These are phyloP conservation scores for Pythium myriotylum DNA, from an alignment of 352 stramenopile species.

Conservation along the genomic window DNA sequence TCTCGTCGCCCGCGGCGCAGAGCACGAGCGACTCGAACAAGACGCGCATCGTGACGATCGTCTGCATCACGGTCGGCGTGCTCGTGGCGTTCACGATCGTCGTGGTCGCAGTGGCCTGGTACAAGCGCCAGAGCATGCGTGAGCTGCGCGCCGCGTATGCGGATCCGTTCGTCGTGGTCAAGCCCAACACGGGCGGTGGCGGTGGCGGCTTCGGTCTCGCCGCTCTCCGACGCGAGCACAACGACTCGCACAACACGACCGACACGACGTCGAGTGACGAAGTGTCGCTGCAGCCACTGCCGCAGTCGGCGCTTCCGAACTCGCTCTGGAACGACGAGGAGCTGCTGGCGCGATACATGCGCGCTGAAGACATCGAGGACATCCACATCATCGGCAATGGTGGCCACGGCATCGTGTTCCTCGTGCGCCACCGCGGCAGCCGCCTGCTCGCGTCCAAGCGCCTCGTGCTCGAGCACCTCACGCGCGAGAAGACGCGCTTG, in stretches of 20 bases:
- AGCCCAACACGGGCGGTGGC: not conserved
- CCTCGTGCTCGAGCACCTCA: conserved; percentile 11
- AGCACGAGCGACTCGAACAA: not conserved
- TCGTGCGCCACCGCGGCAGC: conserved; percentile 9
- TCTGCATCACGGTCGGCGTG: conserved; percentile 9
- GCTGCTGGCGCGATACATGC: conserved; percentile 12
- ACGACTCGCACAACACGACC: not conserved
- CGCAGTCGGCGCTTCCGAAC: not conserved
- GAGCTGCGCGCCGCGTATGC: conserved; percentile 10
- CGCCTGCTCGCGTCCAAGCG: conserved; percentile 18
- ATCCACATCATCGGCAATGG: conserved; percentile 13
- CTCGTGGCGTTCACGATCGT: conserved; percentile 10
- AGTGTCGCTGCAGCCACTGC: not conserved
- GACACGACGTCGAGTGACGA: not conserved
- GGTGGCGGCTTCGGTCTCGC: not conserved
- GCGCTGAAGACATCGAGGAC: conserved; percentile 10
- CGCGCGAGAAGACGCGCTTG: conserved; percentile 14
- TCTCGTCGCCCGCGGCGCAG: not conserved
- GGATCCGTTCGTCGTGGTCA: conserved; percentile 2
- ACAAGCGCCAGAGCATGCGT: conserved; percentile 14
- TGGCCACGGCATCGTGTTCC: conserved; percentile 12
- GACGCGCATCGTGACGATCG: conserved; percentile 10
- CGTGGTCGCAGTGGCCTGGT: conserved; percentile 16
- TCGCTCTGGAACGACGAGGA: conserved; percentile 22
- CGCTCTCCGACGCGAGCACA: not conserved